These are phyloP conservation scores for Spergularia marina DNA, from an alignment of 148 eudicot species.

Conservation along the genomic window DNA sequence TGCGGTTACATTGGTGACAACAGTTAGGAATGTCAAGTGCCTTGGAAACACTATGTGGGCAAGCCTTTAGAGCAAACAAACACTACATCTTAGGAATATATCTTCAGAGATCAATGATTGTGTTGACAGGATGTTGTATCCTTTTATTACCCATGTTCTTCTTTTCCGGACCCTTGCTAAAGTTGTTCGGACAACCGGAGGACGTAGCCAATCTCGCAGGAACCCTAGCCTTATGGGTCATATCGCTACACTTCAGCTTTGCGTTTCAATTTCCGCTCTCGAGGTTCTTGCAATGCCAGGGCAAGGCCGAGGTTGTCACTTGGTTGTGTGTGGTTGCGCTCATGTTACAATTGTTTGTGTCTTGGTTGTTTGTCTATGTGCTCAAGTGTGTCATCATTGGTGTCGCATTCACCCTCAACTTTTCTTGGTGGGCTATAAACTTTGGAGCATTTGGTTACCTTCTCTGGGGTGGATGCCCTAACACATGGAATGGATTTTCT, in stretches of 20 bases:
- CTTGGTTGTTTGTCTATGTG: conserved; percentile 36
- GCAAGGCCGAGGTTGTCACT: conserved; percentile 27
- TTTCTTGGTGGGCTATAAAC: conserved; percentile 43
- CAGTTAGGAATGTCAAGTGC: conserved; percentile 58
- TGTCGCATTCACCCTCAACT: conserved; percentile 22
- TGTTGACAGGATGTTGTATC: conserved; percentile 31
- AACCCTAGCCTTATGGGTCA: conserved; percentile 23
- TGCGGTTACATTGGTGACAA: too few relatives aligned
- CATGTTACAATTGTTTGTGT: conserved; percentile 22
- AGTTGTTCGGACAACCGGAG: conserved; percentile 37
- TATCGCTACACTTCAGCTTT: conserved; percentile 41
- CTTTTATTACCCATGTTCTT: conserved; percentile 32
- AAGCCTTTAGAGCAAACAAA: conserved; percentile 50
- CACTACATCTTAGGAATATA: conserved; percentile 50
- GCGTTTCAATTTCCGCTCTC: conserved; percentile 47
- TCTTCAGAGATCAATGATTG: conserved; percentile 48
- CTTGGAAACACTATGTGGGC: conserved; percentile 49
- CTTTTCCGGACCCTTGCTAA: conserved; percentile 35
- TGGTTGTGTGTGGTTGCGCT: conserved; percentile 35
- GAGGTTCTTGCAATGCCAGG: conserved; percentile 48
- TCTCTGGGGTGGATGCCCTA: conserved; percentile 33
- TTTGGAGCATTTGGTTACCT: conserved; percentile 32
- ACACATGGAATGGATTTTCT: conserved; percentile 50
- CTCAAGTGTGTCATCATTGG: conserved; percentile 35
- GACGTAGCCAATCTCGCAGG: conserved; percentile 39